Conservation (phyloP, 371 early-diverging fungal species). For the Rhizopus microsporus region DNA sequence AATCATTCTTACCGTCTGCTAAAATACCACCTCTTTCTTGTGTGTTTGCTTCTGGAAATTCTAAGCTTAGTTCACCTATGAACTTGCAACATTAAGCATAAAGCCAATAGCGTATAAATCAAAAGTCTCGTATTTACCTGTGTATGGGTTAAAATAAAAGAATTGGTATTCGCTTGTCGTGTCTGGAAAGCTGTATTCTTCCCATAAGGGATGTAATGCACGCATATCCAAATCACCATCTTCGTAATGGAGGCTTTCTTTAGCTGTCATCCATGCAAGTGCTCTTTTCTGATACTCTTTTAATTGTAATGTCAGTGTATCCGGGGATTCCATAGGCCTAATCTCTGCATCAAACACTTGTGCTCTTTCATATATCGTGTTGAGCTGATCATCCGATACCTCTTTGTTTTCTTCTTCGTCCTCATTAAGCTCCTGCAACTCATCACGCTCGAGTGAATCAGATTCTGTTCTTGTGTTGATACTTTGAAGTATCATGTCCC, state of each 20-base stretch:
- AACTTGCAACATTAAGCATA: background rate
- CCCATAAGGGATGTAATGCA: constrained; percentile 68
- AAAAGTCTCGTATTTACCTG: constrained; percentile 34
- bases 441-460: constrained; percentile 1
- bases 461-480: constrained; percentile 11
- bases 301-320: constrained; percentile 50
- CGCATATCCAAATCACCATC: constrained; percentile 39
- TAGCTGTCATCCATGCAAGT: constrained; percentile 64
- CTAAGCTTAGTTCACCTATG: constrained; percentile 52
- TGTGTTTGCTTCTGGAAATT: constrained; percentile 54
- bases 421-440: constrained; percentile 8
- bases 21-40: constrained; percentile 71
- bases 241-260: constrained; percentile 40
- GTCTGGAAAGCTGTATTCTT: constrained; percentile 56
- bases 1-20: constrained; percentile 56
- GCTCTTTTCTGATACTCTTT: constrained; percentile 69
- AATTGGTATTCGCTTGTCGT: constrained; percentile 17
- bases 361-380: constrained; percentile 65
- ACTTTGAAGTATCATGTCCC: constrained; percentile 32
- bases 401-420: constrained; percentile 47
- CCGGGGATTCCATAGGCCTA: constrained; percentile 50
- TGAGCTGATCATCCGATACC: constrained; percentile 59
- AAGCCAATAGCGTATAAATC: background rate
- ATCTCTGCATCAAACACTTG: constrained; percentile 57
- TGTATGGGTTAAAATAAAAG: constrained; percentile 69